Base-by-base conservation (phyloP, 257 asterid genomes). In the Verbena officinalis region DNA sequence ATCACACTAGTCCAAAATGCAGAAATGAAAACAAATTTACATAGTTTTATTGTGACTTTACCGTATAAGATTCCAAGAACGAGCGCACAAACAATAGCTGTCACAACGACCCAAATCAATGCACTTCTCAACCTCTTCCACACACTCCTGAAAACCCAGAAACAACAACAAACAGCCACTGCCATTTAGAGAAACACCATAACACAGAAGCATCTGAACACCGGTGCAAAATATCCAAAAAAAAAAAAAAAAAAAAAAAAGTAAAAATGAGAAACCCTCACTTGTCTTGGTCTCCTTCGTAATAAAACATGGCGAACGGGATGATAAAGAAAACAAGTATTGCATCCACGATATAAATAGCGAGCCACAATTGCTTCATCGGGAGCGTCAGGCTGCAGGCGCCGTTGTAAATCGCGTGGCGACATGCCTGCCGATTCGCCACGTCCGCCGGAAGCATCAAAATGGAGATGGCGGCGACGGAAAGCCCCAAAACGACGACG, bases 241-340 rank as follows among this genome's bases (percentile, higher is more conserved):
- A 27, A 14, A 42, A 14, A 34, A 5, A 44, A 4, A 33, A 27
- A 34, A 7, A 17, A 0, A 3, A 8, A 48, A 17, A 63, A 1
- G 15, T 22, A 33, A 40, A 56, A 0, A 36, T 9, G 40, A 36
- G 15, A 74, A 62, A 16, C 30, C 58, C 78, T 45, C 44, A 90
- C 98, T 90, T 94, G 73, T 90, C 99, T 83, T 81, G 95, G 76
- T 94, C 99, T 46, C 98, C 99, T 82, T 94, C 99, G 56, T 94
- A 94, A 72, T 84, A 94, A 69, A 94, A 94, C 96, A 94, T 94
- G 45, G 99, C 96, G 70, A 94, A 94, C 0, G 97, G 99, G 49
- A 94, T 94, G 50, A 94, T 67, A 52, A 94, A 94, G 83, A 94
- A 94, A 23, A 94, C 97, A 15, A 94, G 95, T 23, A 94, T 13